phyloP scores from a whole-genome alignment of 2,329 filamentous ascomycete species.

The Dothistroma septosporum region DNA sequence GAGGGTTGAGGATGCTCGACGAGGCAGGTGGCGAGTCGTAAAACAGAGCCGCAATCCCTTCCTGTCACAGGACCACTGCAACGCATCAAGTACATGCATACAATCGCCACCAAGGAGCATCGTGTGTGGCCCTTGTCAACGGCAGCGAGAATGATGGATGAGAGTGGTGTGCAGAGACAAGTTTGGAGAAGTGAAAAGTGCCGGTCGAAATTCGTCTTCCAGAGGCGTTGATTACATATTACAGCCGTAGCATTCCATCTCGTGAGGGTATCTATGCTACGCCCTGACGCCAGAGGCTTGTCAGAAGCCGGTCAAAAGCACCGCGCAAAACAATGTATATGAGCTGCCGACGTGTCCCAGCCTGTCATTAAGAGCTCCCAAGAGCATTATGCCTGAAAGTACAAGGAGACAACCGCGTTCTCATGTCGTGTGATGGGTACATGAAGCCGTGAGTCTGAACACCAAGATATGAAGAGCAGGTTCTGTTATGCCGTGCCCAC shows the following conservation, averaged over 20 bases:
- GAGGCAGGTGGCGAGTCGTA: too few relatives aligned
- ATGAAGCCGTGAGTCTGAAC: constrained; percentile 6
- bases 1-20: too few relatives aligned
- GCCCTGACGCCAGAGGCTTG: constrained; percentile 8
- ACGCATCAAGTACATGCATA: too few relatives aligned
- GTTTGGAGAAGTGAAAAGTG: not conserved
- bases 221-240: constrained; percentile 10
- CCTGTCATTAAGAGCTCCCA: constrained; percentile 4
- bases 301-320: constrained; percentile 13
- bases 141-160: not conserved
- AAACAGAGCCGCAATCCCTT: too few relatives aligned
- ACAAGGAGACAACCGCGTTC: constrained; percentile 4
- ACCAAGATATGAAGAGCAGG: constrained; percentile 3
- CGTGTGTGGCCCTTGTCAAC: not conserved
- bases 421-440: constrained; percentile 7
- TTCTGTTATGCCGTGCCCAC: constrained; percentile 7
- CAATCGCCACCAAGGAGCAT: not conserved
- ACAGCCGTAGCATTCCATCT: constrained; percentile 10
- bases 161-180: not conserved
- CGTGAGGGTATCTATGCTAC: constrained; percentile 11
- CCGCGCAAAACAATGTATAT: constrained; percentile 6
- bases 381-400: constrained; percentile 6
- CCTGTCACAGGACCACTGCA: too few relatives aligned
- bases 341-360: not conserved
- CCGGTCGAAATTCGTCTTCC: constrained; percentile 10